Base-by-base conservation (phyloP, 768 basidiomycete species). In the Russula sp. region DNA sequence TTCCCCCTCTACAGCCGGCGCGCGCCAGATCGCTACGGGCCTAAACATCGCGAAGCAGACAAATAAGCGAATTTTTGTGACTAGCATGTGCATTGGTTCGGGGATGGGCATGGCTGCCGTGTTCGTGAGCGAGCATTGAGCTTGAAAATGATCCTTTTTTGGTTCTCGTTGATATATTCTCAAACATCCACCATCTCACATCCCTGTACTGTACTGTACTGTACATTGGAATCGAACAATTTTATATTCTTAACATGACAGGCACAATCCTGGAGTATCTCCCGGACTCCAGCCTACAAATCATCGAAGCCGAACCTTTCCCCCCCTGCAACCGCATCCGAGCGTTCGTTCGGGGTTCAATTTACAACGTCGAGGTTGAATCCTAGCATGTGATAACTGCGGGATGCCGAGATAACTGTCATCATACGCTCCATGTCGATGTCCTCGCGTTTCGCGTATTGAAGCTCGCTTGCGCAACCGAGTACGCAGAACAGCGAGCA, bases 41-140 rank as follows among this genome's bases (percentile, higher is more conserved):
- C 74, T 91, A 66, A 86, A 82, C 71, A 86, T 92, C 54, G 87
- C 89, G 11, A 93, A 86, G 78, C 84, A 91, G 73, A 87, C 84
- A 52, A 82, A 81, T 16, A 79, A 80, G 27, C 87, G 87, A 72
- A 77, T 96, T 66, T 94, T 96, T 67, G 86, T 89, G 37, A 94
- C 91, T 2, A 87, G 84, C 68, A 96, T 96, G 94, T 95, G 93
- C 72, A 87, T 94, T 70, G 92, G 91, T 7, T 84, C 82, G 14
- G 91, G 92, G 27, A 93, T 94, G 89, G 90, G 91, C 42, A 92
- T 94, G 89, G 91, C 91, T 37, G 89, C 84, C 50, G 79, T 94
- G 2, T 88, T 94, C 70, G 89, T 91, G 59, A 90, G 79, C 73
- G 92, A 94, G 80, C 86, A 92, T 68, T 92, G 70, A 76, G 62